Percentiles rank a stretch among this genome's conserved stretches.
Conservation (phyloP, 495 filamentous ascomycete species). For the Hapsidospora chrysogenum region DNA sequence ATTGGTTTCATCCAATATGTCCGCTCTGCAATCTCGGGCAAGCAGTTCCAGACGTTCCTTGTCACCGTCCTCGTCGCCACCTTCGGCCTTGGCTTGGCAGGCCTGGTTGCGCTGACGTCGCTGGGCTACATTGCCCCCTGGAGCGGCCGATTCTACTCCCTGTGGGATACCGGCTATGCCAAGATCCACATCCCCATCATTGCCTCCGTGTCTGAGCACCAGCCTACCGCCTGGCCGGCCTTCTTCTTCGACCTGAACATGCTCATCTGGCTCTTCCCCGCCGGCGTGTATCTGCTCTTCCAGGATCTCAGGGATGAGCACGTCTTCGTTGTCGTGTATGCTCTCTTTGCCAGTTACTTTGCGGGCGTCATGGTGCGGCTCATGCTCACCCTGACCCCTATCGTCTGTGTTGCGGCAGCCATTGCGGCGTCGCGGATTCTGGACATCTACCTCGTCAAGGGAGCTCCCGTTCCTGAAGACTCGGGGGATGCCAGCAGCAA, state of each 20-base stretch:
- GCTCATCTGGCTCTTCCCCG: conserved; percentile 97
- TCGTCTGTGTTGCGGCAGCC: conserved; percentile 90
- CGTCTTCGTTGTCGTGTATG: conserved; percentile 95
- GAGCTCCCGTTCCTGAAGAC: conserved; percentile 31
- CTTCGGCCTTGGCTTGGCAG: conserved; percentile 44
- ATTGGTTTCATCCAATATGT: conserved; percentile 88
- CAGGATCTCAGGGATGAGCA: conserved; percentile 86
- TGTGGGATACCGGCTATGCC: conserved; percentile 98
- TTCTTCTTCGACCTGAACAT: conserved; percentile 99
- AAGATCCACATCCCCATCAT: conserved; percentile 99
- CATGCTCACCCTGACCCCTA: conserved; percentile 93
- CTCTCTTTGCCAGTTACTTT: conserved; percentile 91
- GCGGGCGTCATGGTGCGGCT: conserved; percentile 98
- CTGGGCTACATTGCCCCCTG: conserved; percentile 90
- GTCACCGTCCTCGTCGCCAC: conserved; percentile 55
- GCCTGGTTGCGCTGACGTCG: conserved; percentile 66
- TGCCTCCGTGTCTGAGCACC: conserved; percentile 97
- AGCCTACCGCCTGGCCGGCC: conserved; percentile 98
- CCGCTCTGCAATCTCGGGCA: conserved; percentile 68
- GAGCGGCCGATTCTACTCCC: conserved; percentile 97
- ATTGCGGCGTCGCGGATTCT: conserved; percentile 78
- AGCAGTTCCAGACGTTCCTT: conserved; percentile 83
- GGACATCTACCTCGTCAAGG: conserved; percentile 63
- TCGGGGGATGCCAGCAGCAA: conserved; percentile 28
- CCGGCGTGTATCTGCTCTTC: conserved; percentile 97